These are phyloP conservation scores for Marchantia polymorpha DNA, from an alignment of 225 moss, liverwort and hornwort genomes.

Conservation along the genomic window DNA sequence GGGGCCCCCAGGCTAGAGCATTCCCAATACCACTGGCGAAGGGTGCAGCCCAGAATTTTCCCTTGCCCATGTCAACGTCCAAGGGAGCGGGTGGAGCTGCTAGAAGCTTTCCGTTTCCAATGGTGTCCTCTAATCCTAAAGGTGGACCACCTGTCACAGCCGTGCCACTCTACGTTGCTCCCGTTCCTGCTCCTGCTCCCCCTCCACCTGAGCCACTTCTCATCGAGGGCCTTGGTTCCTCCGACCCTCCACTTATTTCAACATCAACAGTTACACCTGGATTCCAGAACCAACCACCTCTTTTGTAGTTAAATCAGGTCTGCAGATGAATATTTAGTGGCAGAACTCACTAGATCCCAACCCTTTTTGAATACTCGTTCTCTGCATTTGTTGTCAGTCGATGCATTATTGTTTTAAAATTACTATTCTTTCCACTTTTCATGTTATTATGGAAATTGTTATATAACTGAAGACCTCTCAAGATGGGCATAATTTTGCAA, in stretches of 20 bases:
- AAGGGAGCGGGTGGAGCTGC: conserved; percentile 25
- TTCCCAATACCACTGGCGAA: conserved; percentile 42
- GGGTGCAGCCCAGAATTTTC: conserved; percentile 25
- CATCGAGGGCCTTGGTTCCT: conserved; percentile 18
- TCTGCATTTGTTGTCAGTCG: conserved; percentile 4
- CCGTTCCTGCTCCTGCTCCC: not conserved
- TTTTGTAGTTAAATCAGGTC: not conserved
- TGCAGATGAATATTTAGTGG: conserved; percentile 12
- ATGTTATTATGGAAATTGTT: conserved; percentile 18
- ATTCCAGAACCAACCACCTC: conserved; percentile 10
- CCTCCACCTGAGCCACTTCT: conserved; percentile 15
- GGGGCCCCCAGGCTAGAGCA: conserved; percentile 20
- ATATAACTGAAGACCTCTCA: conserved; percentile 16
- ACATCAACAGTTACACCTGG: conserved; percentile 10
- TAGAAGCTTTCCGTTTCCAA: conserved; percentile 18
- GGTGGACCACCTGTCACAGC: conserved; percentile 18
- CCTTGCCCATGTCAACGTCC: conserved; percentile 41
- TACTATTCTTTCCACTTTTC: conserved; percentile 23
- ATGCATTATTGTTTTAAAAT: conserved; percentile 5
- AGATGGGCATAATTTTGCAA: conserved; percentile 21
- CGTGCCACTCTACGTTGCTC: not conserved
- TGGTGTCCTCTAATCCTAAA: conserved; percentile 17
- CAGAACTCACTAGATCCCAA: not conserved
- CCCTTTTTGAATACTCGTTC: not conserved
- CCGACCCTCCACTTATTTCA: not conserved